Conservation (phyloP, 306 rosid genomes). For the Clitoria ternatea region DNA sequence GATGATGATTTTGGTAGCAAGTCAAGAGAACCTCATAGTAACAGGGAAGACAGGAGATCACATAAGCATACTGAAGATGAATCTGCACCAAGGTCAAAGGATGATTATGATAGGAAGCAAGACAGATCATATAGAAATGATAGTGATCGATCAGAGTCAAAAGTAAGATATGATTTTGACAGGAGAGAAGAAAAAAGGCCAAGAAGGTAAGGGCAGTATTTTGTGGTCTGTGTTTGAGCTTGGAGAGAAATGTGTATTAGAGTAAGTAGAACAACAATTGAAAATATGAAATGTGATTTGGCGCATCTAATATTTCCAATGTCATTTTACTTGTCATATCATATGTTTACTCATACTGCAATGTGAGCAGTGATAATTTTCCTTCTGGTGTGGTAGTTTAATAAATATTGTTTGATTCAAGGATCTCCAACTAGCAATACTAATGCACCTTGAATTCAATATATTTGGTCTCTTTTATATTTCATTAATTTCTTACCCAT, state of each 20-base stretch:
- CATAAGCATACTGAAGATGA: slow-evolving; percentile 40
- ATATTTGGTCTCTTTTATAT: background rate
- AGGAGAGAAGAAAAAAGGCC: slow-evolving; percentile 41
- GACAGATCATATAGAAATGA: slow-evolving; percentile 34
- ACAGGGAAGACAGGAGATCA: slow-evolving; percentile 45
- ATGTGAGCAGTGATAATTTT: background rate
- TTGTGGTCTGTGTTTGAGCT: background rate
- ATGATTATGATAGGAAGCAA: slow-evolving; percentile 46
- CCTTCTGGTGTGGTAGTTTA: background rate
- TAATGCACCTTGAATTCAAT: background rate
- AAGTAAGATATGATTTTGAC: slow-evolving; percentile 30
- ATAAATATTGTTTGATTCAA: background rate
- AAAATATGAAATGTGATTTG: background rate
- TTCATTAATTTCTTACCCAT: background rate
- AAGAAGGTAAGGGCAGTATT: slow-evolving; percentile 35
- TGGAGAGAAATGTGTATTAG: slow-evolving; percentile 10
- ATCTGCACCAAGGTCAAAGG: slow-evolving; percentile 43
- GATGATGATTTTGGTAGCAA: slow-evolving; percentile 40
- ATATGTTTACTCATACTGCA: background rate
- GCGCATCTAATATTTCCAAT: background rate
- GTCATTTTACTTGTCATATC: slow-evolving; percentile 6
- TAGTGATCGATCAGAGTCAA: slow-evolving; percentile 19
- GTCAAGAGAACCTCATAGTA: slow-evolving; percentile 43
- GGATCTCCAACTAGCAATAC: background rate
- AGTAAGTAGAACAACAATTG: background rate